Conservation (phyloP, 2,329 filamentous ascomycete genomes). For the Fusarium chaquense region DNA sequence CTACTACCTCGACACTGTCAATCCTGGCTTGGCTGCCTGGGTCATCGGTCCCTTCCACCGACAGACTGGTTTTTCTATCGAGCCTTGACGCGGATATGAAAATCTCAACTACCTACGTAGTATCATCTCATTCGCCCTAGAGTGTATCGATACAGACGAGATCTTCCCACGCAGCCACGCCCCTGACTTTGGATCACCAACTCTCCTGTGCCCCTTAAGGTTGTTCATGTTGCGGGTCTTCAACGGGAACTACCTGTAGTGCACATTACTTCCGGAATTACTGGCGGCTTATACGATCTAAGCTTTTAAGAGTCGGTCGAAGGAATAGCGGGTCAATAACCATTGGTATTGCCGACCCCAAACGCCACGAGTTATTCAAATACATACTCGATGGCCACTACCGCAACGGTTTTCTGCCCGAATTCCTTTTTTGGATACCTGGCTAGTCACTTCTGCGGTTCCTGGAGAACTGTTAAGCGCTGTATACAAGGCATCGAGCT, state of each 20-base stretch:
- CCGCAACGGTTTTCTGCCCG: not conserved
- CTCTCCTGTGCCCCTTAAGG: constrained; percentile 16
- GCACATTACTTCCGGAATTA: constrained; percentile 4
- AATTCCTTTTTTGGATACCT: not conserved
- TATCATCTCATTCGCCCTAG: constrained; percentile 31
- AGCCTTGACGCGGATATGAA: constrained; percentile 27
- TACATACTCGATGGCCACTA: constrained; percentile 1
- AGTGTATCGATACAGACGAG: constrained; percentile 36
- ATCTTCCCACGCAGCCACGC: constrained; percentile 29
- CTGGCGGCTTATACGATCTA: constrained; percentile 1
- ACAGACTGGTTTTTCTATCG: constrained; percentile 22
- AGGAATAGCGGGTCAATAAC: constrained; percentile 15
- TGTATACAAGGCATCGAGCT: constrained; percentile 24
- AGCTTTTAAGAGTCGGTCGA: constrained; percentile 23
- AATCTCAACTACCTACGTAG: constrained; percentile 22
- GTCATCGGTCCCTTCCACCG: constrained; percentile 36
- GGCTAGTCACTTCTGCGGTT: not conserved
- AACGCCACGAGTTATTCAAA: constrained; percentile 25
- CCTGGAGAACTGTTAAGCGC: constrained; percentile 7
- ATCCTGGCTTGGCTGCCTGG: constrained; percentile 34
- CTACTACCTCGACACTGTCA: constrained; percentile 32
- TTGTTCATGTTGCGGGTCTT: constrained; percentile 4
- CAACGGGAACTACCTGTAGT: constrained; percentile 5
- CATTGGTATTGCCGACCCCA: constrained; percentile 16
- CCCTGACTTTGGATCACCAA: constrained; percentile 4